Percentiles rank a stretch among this genome's conserved stretches.
These are phyloP conservation scores for Euphorbia schlechtendalii DNA, from an alignment of 441 rosid genomes.

Conservation along the genomic window DNA sequence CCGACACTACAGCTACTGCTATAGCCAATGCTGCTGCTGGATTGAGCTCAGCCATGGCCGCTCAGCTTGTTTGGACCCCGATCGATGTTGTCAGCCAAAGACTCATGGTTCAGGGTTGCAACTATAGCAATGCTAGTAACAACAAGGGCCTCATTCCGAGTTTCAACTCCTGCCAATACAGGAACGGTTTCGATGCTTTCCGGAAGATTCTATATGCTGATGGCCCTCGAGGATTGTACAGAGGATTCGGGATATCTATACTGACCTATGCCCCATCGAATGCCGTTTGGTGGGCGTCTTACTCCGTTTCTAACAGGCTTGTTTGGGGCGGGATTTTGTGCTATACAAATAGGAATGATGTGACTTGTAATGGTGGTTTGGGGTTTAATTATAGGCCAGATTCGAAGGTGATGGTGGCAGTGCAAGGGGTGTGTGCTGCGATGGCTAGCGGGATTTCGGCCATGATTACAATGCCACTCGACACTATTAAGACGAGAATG, in stretches of 20 bases:
- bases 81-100: constrained; percentile 86
- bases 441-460: constrained; percentile 84
- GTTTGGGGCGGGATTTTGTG: constrained; percentile 54
- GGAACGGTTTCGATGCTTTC: constrained; percentile 65
- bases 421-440: constrained; percentile 80
- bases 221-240: constrained; percentile 69
- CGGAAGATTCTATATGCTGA: constrained; percentile 54
- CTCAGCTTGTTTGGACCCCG: constrained; percentile 82
- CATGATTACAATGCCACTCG: constrained; percentile 77
- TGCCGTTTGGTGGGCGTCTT: constrained; percentile 87
- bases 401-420: constrained; percentile 54
- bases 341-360: constrained; percentile 22
- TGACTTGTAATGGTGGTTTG: constrained; percentile 1
- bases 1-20: constrained; percentile 53
- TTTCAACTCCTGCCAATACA: constrained; percentile 44
- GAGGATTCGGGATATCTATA: constrained; percentile 84
- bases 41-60: constrained; percentile 70
- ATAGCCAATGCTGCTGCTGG: constrained; percentile 72
- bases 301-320: constrained; percentile 49
- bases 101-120: constrained; percentile 89
- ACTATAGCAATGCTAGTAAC: too few relatives aligned
- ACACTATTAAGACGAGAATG: constrained; percentile 79
- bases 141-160: too few relatives aligned
- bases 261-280: constrained; percentile 85
- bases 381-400: constrained; percentile 50